A percentile compares a stretch with the other conserved stretches of the same genome.
Conservation (phyloP, 352 stramenopile species). For the Pythium coloratum region DNA sequence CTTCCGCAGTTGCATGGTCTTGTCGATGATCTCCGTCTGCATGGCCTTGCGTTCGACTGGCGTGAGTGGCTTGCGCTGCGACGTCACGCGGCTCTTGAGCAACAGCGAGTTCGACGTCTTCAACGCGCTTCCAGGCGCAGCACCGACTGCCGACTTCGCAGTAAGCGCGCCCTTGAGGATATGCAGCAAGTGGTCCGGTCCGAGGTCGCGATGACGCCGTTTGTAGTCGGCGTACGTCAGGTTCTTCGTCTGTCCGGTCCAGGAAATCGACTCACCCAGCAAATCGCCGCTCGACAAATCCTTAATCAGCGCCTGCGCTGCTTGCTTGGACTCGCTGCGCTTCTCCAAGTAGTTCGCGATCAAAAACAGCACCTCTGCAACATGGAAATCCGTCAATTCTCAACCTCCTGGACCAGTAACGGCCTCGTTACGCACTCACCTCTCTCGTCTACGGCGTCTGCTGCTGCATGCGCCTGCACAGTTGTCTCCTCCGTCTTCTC, state of each 20-base stretch:
- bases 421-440: neutral
- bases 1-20: conserved; percentile 41
- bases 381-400: neutral
- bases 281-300: conserved; percentile 65
- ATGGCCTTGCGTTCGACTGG: conserved; percentile 43
- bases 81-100: conserved; percentile 46
- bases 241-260: conserved; percentile 45
- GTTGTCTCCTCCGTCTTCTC: neutral
- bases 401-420: neutral
- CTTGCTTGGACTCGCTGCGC: conserved; percentile 53
- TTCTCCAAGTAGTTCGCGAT: conserved; percentile 86
- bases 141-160: conserved; percentile 11
- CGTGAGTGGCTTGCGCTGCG: conserved; percentile 36
- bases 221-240: conserved; percentile 79
- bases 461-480: neutral
- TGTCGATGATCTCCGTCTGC: conserved; percentile 54
- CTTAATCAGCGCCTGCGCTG: conserved; percentile 63
- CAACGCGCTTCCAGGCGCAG: neutral
- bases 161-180: conserved; percentile 33
- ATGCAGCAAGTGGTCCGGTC: conserved; percentile 61
- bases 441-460: neutral
- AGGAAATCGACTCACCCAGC: conserved; percentile 59
- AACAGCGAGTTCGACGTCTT: conserved; percentile 45
- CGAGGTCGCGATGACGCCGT: conserved; percentile 71
- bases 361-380: conserved; percentile 76